Conservation (phyloP, 1,284 basidiomycete species). For the Ustilago nuda region DNA sequence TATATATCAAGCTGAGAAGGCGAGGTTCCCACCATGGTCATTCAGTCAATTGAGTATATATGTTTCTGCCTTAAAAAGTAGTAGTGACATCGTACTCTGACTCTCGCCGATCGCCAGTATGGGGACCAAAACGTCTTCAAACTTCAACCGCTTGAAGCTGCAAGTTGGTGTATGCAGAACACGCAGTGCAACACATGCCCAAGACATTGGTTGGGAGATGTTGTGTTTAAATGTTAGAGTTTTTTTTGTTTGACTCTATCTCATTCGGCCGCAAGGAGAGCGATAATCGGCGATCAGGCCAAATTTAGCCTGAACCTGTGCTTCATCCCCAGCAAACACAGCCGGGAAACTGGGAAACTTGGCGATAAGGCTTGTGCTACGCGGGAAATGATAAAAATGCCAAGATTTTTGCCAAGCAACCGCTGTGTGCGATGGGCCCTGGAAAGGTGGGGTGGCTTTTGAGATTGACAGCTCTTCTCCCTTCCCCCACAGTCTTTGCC, state of each 20-base stretch:
- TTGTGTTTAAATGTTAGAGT: background rate
- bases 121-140: no score
- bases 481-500: conserved; percentile 4
- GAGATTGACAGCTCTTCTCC: conserved; percentile 12
- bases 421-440: conserved; percentile 8
- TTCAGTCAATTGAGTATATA: no score
- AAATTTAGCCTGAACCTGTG: conserved; percentile 3
- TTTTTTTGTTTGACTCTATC: background rate
- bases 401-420: conserved; percentile 35
- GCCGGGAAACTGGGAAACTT: conserved; percentile 26
- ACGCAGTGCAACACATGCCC: conserved; percentile 24
- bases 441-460: conserved; percentile 6
- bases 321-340: conserved; percentile 9
- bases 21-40: no score
- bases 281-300: conserved; percentile 5
- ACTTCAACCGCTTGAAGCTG: background rate
- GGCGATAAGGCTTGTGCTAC: conserved; percentile 6
- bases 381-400: conserved; percentile 12
- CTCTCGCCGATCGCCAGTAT: no score
- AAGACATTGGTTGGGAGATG: background rate
- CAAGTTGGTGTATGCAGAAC: conserved; percentile 12
- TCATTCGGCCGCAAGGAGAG: background rate
- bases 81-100: no score
- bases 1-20: no score
- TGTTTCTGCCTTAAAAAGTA: no score